phyloP scores from a whole-genome alignment of 1,139 yeast genomes.

The Tardiomyces depauwii region DNA sequence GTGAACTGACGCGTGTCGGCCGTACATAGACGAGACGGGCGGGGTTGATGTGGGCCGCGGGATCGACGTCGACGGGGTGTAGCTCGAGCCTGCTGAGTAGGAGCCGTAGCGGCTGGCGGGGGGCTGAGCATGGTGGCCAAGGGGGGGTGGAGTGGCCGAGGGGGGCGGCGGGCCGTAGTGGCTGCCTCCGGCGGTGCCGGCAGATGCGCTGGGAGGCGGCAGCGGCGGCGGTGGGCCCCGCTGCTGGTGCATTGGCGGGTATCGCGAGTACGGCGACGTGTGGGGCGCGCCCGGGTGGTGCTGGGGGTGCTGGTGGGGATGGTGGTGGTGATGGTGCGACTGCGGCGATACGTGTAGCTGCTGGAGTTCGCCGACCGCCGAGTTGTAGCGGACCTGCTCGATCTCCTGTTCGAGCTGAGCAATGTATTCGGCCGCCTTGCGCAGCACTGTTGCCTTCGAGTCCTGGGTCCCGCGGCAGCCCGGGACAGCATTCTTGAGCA shows the following conservation, averaged over 20 bases:
- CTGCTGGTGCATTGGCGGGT: slow-evolving; percentile 2
- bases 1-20: not conserved
- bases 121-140: not conserved
- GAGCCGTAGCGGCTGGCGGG: not conserved
- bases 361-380: slow-evolving; percentile 1
- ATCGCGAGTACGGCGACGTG: slow-evolving; percentile 1
- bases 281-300: slow-evolving; percentile 7
- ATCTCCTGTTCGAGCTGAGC: slow-evolving; percentile 26
- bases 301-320: slow-evolving; percentile 9
- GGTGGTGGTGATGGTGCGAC: slow-evolving; percentile 1
- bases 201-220: slow-evolving; percentile 5
- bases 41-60: slow-evolving; percentile 15
- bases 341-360: slow-evolving; percentile 1
- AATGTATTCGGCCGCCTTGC: slow-evolving; percentile 31
- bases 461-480: slow-evolving; percentile 32
- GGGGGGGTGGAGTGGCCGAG: slow-evolving; percentile 2
- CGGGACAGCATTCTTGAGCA: slow-evolving; percentile 30
- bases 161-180: slow-evolving; percentile 5
- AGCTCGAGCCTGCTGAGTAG: not conserved
- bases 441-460: slow-evolving; percentile 33
- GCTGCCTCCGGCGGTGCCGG: slow-evolving; percentile 4
- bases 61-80: slow-evolving; percentile 7
- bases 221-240: slow-evolving; percentile 6
- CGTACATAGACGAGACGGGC: slow-evolving; percentile 4
- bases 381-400: slow-evolving; percentile 8